phyloP scores from a whole-genome alignment of 306 rosid species.

The Astragalus glycyphyllos region DNA sequence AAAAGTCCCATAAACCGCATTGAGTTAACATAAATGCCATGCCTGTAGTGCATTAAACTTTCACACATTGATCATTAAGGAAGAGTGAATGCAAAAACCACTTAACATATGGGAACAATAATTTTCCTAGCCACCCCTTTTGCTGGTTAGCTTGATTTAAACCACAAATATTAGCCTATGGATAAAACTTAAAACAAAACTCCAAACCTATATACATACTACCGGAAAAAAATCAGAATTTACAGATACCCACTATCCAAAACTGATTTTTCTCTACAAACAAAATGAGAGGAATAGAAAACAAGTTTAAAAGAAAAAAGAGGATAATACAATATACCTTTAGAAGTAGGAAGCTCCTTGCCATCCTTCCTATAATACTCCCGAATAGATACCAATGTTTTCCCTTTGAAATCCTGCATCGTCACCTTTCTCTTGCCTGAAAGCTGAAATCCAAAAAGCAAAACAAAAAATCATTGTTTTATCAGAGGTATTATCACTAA shows the following conservation, averaged over 20 bases:
- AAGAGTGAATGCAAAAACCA: slow-evolving; percentile 6
- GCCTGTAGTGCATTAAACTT: not conserved
- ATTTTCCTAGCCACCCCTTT: not conserved
- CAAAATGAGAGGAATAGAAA: slow-evolving; percentile 10
- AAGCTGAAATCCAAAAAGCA: slow-evolving; percentile 55
- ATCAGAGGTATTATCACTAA: slow-evolving; percentile 4
- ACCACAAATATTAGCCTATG: not conserved
- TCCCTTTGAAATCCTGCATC: slow-evolving; percentile 83
- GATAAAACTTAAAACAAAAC: not conserved
- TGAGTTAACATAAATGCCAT: slow-evolving; percentile 13
- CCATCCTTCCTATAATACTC: slow-evolving; percentile 76
- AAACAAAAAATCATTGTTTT: not conserved
- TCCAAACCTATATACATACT: not conserved
- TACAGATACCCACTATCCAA: not conserved
- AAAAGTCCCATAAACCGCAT: not conserved
- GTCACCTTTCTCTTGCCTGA: slow-evolving; percentile 79
- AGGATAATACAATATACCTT: slow-evolving; percentile 54
- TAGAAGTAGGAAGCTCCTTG: slow-evolving; percentile 80
- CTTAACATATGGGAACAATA: slow-evolving; percentile 4
- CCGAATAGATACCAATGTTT: slow-evolving; percentile 75
- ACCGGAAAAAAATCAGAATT: no score
- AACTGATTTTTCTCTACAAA: slow-evolving; percentile 11
- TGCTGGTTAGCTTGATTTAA: not conserved
- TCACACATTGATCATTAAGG: not conserved
- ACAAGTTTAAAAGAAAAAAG: not conserved